These are phyloP conservation scores for Kurtzmaniella fragi DNA, from an alignment of 805 yeast genomes.

Conservation along the genomic window DNA sequence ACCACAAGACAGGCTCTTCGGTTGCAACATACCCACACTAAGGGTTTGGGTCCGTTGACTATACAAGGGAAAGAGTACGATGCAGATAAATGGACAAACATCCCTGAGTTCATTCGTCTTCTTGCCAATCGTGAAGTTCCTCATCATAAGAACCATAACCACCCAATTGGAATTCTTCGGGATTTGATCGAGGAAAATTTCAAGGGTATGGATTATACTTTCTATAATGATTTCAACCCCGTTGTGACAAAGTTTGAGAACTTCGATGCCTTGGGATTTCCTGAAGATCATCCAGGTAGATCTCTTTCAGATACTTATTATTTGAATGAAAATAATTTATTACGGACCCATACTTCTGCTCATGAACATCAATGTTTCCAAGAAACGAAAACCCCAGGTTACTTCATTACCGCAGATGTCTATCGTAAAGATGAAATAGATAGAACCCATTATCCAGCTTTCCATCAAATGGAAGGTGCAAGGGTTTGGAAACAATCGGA, in stretches of 20 bases:
- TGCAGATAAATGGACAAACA: constrained; percentile 81
- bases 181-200: constrained; percentile 68
- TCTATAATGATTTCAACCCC: constrained; percentile 76
- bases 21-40: background rate
- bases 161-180: constrained; percentile 86
- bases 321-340: constrained; percentile 61
- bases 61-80: constrained; percentile 49
- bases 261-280: constrained; percentile 90
- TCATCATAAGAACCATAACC: constrained; percentile 60
- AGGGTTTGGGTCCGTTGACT: constrained; percentile 22
- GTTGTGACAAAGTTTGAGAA: constrained; percentile 78
- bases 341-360: constrained; percentile 95
- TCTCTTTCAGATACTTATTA: constrained; percentile 91
- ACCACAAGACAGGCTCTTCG: background rate
- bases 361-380: constrained; percentile 87
- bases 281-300: constrained; percentile 89
- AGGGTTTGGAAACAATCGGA: constrained; percentile 66
- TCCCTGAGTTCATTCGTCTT: constrained; percentile 65
- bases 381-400: constrained; percentile 69
- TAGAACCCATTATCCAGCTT: constrained; percentile 93
- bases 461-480: constrained; percentile 98
- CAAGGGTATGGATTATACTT: constrained; percentile 62
- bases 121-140: constrained; percentile 62
- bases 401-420: constrained; percentile 91
- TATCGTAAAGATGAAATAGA: constrained; percentile 95